Evolutionary conservation across 2,329 filamentous ascomycete species (phyloP).

Genomic region (Botrytis sinoallii): DNA sequence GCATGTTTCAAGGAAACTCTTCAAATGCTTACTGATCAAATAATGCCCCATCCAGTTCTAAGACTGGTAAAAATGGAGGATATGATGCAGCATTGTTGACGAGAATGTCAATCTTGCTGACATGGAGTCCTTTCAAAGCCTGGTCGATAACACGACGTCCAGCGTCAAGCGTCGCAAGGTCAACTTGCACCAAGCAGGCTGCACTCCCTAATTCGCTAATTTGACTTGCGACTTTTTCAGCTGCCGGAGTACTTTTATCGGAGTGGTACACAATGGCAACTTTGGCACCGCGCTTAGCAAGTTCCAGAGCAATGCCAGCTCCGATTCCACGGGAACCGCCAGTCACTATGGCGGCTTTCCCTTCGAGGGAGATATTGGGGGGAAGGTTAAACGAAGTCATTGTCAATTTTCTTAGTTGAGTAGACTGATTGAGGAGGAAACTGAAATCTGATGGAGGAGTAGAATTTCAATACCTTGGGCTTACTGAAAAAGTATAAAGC

Average conservation of each 20-base stretch:
- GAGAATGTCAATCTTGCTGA: slow-evolving; percentile 40
- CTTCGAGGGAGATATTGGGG: slow-evolving; percentile 14
- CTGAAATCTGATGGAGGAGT: background rate
- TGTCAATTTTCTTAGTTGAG: background rate
- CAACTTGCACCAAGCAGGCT: slow-evolving; percentile 51
- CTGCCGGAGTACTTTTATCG: slow-evolving; percentile 36
- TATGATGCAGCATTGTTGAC: slow-evolving; percentile 42
- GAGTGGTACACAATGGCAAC: slow-evolving; percentile 56
- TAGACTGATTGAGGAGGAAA: background rate
- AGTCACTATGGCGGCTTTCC: slow-evolving; percentile 29
- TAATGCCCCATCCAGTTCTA: background rate
- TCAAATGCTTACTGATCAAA: background rate
- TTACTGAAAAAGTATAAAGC: background rate
- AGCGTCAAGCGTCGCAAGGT: slow-evolving; percentile 43
- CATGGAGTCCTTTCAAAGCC: background rate
- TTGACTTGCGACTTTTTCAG: slow-evolving; percentile 47
- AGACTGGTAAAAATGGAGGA: background rate
- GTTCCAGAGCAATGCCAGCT: slow-evolving; percentile 53
- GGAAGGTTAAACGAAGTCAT: background rate
- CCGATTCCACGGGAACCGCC: slow-evolving; percentile 56
- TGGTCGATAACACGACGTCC: slow-evolving; percentile 37
- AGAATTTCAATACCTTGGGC: background rate
- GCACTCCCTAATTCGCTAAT: slow-evolving; percentile 44
- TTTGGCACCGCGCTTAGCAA: slow-evolving; percentile 52
- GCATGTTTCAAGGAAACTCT: background rate